Evolutionary conservation across 441 rosid genomes (phyloP).

Genomic region (Francoa sonchifolia): DNA sequence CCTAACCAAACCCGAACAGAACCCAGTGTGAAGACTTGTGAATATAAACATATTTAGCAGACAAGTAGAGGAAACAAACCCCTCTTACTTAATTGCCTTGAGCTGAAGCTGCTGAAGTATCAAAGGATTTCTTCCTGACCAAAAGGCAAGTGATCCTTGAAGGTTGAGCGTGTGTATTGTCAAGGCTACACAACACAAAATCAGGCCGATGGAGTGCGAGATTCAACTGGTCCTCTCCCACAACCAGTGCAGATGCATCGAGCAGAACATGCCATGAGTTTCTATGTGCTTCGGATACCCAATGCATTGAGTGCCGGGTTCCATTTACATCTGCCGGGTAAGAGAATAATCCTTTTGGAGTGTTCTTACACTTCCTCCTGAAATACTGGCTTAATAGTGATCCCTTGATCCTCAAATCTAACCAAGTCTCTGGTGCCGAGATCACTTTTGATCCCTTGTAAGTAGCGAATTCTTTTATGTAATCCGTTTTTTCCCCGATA

Average conservation of each 20-base stretch:
- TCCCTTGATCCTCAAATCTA: conserved; percentile 65
- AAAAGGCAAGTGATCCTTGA: conserved; percentile 47
- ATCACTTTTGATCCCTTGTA: conserved; percentile 56
- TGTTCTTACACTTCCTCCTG: conserved; percentile 53
- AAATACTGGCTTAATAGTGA: conserved; percentile 67
- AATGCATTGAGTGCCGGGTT: conserved; percentile 52
- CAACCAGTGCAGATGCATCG: conserved; percentile 42
- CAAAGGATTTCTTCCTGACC: conserved; percentile 54
- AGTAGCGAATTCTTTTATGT: conserved; percentile 36
- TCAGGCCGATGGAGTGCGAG: conserved; percentile 58
- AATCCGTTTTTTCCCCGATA: conserved; percentile 30
- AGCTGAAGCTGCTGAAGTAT: conserved; percentile 23
- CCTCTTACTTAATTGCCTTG: conserved; percentile 12
- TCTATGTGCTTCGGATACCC: conserved; percentile 68
- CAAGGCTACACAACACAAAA: conserved; percentile 42
- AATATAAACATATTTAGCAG: too few species aligned
- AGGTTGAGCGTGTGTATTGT: conserved; percentile 28
- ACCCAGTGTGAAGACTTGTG: too few species aligned
- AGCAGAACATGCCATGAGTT: conserved; percentile 64
- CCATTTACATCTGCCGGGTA: conserved; percentile 53
- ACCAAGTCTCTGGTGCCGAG: conserved; percentile 45
- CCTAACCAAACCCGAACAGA: neutral
- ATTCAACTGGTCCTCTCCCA: conserved; percentile 36
- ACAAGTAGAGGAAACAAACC: too few species aligned
- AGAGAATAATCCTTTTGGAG: conserved; percentile 51